Evolutionary conservation across 2,329 filamentous ascomycete species (phyloP).

Genomic region (Moelleriella libera): DNA sequence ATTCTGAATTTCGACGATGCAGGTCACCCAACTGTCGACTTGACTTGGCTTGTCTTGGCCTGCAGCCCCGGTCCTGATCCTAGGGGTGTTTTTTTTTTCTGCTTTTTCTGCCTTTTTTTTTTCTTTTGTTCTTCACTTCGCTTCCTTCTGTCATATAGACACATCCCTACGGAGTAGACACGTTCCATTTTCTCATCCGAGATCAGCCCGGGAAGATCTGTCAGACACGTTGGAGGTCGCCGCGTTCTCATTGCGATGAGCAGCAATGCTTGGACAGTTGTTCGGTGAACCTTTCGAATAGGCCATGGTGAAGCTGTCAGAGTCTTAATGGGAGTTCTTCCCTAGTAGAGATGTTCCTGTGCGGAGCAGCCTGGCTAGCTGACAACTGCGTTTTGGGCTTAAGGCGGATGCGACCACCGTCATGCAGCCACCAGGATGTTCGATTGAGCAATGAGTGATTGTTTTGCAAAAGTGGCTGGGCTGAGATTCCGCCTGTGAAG

Average conservation of each 20-base stretch:
- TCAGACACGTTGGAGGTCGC: background rate
- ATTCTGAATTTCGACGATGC: background rate
- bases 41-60: no score
- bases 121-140: no score
- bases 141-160: background rate
- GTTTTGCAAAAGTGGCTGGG: background rate
- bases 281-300: no score
- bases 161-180: background rate
- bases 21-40: no score
- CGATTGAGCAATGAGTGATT: background rate
- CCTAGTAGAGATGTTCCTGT: background rate
- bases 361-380: background rate
- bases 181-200: background rate
- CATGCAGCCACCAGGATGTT: background rate
- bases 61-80: no score
- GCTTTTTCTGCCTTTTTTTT: no score
- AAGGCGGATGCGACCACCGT: background rate
- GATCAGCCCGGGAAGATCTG: background rate
- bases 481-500: background rate
- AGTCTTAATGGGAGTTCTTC: no score
- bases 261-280: background rate
- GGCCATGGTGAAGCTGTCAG: no score
- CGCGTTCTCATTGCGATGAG: background rate
- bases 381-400: background rate
- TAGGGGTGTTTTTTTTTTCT: no score